A percentile compares a stretch with the other conserved stretches of the same genome.
Evolutionary conservation across 768 basidiomycete species (phyloP).

Genomic region (Russula lepida): DNA sequence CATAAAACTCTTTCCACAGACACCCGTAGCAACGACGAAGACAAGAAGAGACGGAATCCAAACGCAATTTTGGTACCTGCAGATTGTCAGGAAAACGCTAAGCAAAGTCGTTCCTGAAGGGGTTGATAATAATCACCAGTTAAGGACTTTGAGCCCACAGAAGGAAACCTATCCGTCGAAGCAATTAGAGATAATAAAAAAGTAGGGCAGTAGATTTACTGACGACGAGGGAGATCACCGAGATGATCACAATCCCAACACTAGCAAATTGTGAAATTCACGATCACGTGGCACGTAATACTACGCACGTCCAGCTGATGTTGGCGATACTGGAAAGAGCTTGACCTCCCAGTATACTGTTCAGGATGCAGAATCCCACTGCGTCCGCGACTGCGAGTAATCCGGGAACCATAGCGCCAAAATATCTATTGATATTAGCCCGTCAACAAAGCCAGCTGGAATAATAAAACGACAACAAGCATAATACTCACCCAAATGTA

Average conservation of each 20-base stretch:
- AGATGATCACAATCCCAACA: conserved; percentile 77
- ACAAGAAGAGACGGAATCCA: conserved; percentile 73
- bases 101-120: neutral
- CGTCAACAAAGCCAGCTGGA: neutral
- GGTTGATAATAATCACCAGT: conserved; percentile 32
- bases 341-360: conserved; percentile 58
- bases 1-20: conserved; percentile 60
- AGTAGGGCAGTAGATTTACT: neutral
- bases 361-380: conserved; percentile 50
- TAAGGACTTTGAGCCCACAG: conserved; percentile 57
- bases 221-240: conserved; percentile 52
- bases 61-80: conserved; percentile 63
- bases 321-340: conserved; percentile 44
- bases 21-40: conserved; percentile 60
- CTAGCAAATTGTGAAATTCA: neutral
- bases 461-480: conserved; percentile 19
- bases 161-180: conserved; percentile 43
- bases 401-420: conserved; percentile 42
- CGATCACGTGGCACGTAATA: neutral
- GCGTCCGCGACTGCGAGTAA: conserved; percentile 42
- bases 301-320: conserved; percentile 43
- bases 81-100: neutral
- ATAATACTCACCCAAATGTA: conserved; percentile 39
- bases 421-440: conserved; percentile 37
- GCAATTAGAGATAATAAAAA: neutral